phyloP scores from a whole-genome alignment of 805 yeast genomes.

The Candida nemodendra region DNA sequence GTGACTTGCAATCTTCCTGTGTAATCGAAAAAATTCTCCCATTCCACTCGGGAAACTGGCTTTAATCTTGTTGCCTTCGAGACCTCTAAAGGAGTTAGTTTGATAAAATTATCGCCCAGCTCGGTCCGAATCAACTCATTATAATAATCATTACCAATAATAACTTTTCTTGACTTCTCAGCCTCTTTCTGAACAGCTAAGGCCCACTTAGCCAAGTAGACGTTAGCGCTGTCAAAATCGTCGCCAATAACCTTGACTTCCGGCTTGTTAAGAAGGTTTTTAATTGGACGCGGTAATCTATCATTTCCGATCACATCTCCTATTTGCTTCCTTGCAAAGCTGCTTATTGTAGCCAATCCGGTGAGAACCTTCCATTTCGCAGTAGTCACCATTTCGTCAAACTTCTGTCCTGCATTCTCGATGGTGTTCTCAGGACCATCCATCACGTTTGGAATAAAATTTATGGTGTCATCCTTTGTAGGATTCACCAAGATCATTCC shows the following conservation, averaged over 20 bases:
- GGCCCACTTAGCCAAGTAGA: conserved; percentile 96
- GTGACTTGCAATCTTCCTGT: conserved; percentile 75
- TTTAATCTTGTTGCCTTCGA: conserved; percentile 61
- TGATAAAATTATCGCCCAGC: conserved; percentile 52
- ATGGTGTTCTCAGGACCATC: conserved; percentile 35
- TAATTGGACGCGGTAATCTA: conserved; percentile 52
- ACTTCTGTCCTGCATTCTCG: conserved; percentile 31
- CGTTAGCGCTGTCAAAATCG: conserved; percentile 90
- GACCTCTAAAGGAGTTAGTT: conserved; percentile 58
- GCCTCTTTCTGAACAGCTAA: conserved; percentile 91
- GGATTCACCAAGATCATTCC: conserved; percentile 80
- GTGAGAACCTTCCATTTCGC: conserved; percentile 88
- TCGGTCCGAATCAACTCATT: conserved; percentile 55
- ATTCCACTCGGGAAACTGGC: conserved; percentile 67
- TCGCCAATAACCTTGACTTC: conserved; percentile 80
- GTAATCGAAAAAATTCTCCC: conserved; percentile 82
- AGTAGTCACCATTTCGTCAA: conserved; percentile 53
- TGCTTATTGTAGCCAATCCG: conserved; percentile 75
- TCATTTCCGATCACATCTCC: conserved; percentile 50
- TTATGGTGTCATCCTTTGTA: conserved; percentile 57
- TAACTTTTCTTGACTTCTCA: conserved; percentile 52
- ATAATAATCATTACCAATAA: conserved; percentile 60
- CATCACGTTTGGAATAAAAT: conserved; percentile 50
- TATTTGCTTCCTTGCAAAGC: conserved; percentile 61
- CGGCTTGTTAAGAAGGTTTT: conserved; percentile 64